phyloP scores from a whole-genome alignment of 2,329 filamentous ascomycete genomes.

The Macroventuria anomochaeta region DNA sequence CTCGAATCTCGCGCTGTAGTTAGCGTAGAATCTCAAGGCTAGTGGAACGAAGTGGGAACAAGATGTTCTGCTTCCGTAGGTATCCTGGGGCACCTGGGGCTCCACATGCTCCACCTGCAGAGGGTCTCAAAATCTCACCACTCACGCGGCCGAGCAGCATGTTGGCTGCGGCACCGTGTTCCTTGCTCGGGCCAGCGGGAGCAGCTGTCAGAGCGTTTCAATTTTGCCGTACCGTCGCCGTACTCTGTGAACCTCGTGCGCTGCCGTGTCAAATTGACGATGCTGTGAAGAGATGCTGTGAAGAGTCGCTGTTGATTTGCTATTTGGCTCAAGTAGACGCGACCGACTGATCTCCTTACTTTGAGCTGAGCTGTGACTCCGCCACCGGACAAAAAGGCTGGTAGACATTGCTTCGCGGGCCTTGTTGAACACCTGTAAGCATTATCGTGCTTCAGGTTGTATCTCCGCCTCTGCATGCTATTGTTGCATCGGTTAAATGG shows the following conservation, averaged over 20 bases:
- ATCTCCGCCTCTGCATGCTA: constrained; percentile 1
- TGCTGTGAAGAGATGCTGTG: background rate
- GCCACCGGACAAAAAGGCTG: background rate
- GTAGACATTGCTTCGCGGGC: background rate
- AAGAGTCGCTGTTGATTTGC: background rate
- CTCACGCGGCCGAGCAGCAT: constrained; percentile 24
- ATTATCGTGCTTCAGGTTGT: background rate
- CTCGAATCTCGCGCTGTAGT: constrained; percentile 2
- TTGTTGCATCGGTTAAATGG: constrained; percentile 10
- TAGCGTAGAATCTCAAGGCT: constrained; percentile 6
- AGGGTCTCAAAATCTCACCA: constrained; percentile 22
- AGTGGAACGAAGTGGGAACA: constrained; percentile 15
- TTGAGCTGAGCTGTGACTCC: background rate
- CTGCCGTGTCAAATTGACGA: background rate
- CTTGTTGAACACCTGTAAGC: background rate
- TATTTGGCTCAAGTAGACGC: background rate
- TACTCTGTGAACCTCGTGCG: constrained; percentile 7
- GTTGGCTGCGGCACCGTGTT: constrained; percentile 20
- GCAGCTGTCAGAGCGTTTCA: constrained; percentile 18
- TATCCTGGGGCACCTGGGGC: constrained; percentile 18
- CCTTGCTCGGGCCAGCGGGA: constrained; percentile 34
- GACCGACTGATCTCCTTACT: background rate
- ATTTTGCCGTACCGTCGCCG: constrained; percentile 24
- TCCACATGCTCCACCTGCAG: constrained; percentile 13
- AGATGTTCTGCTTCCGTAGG: constrained; percentile 17